Base-by-base conservation (phyloP, 2,329 filamentous ascomycete genomes). In the Orbilia brochopaga region DNA sequence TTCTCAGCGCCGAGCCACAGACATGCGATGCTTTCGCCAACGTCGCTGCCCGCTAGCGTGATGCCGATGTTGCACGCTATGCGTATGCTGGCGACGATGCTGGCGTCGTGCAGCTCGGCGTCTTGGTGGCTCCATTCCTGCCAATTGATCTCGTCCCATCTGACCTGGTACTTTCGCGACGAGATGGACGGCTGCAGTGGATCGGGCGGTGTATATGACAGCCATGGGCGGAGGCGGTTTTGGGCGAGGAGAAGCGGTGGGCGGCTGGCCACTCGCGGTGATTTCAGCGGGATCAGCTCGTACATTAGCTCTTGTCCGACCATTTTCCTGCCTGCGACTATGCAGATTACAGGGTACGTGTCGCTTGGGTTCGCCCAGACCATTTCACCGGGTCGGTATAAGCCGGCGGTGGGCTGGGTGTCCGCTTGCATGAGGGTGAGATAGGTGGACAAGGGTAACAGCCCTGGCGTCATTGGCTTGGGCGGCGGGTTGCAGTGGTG, bases 1-100 rank as follows among this genome's bases (percentile, higher is more conserved):
- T 72, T 72, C 55, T 72, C 67, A 8, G 67, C 67, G 15, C 67
- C 67, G 7, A 72, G 67, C 67, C 67, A 72, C n/a, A 72, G 55
- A 55, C 60, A 72, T 19, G 67, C 48, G 15, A 72, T 72, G 8
- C 53, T 56, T 57, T 72, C 60, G 21, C 60, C 67, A 15, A 55
- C 64, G 44, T 70, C 66, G 58, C 27, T 64, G n/a, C 53, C 30
- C 48, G 58, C 58, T 42, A 51, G 55, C 50, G 60, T 72, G 60
- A 72, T 58, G 24, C 60, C 67, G 54, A 72, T 72, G 51, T 72
- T 72, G 55, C 67, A 72, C 44, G 67, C 67, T 23, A 72, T 72
- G 8, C 67, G 60, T 23, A 72, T 72, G 60, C 67, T 72, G 10
- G 67, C 67, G 51, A 72, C 60, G 37, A 72, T 72, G 51, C 67